These are phyloP conservation scores for Geotrichum fermentans DNA, from an alignment of 1,139 yeast genomes.

Conservation along the genomic window DNA sequence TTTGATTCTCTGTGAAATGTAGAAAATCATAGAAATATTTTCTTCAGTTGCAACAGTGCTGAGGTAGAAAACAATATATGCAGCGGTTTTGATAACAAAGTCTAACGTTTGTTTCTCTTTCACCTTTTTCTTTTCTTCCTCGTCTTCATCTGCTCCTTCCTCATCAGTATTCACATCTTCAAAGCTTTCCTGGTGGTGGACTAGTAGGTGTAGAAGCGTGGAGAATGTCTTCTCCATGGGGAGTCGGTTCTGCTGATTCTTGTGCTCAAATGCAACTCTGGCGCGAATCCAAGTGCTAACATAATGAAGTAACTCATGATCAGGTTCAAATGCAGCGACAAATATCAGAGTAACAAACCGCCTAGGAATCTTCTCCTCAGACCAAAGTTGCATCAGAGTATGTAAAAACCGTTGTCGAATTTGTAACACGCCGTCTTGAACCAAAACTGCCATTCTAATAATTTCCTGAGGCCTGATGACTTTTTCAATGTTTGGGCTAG, in stretches of 20 bases:
- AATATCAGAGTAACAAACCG: constrained; percentile 64
- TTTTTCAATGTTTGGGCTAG: constrained; percentile 48
- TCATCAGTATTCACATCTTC: constrained; percentile 40
- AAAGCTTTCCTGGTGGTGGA: constrained; percentile 68
- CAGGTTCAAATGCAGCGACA: constrained; percentile 74
- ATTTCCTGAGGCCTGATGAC: constrained; percentile 52
- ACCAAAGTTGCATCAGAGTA: constrained; percentile 50
- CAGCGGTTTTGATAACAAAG: constrained; percentile 27
- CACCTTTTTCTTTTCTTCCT: constrained; percentile 25
- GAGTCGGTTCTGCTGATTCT: constrained; percentile 23
- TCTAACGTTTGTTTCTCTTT: constrained; percentile 8
- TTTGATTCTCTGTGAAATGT: constrained; percentile 72
- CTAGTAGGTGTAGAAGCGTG: constrained; percentile 61
- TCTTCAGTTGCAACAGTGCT: constrained; percentile 58
- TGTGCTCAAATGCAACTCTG: constrained; percentile 37
- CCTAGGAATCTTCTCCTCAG: constrained; percentile 53
- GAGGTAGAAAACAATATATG: constrained; percentile 57
- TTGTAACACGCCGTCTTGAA: constrained; percentile 60
- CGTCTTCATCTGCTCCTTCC: constrained; percentile 28
- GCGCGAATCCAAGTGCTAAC: constrained; percentile 72
- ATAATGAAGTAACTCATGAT: constrained; percentile 45
- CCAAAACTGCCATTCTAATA: constrained; percentile 51
- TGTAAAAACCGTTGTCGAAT: constrained; percentile 55
- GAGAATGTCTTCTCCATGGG: constrained; percentile 62
- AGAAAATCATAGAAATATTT: constrained; percentile 68